These are phyloP conservation scores for Yarrowia osloensis DNA, from an alignment of 805 yeast species.

Conservation along the genomic window DNA sequence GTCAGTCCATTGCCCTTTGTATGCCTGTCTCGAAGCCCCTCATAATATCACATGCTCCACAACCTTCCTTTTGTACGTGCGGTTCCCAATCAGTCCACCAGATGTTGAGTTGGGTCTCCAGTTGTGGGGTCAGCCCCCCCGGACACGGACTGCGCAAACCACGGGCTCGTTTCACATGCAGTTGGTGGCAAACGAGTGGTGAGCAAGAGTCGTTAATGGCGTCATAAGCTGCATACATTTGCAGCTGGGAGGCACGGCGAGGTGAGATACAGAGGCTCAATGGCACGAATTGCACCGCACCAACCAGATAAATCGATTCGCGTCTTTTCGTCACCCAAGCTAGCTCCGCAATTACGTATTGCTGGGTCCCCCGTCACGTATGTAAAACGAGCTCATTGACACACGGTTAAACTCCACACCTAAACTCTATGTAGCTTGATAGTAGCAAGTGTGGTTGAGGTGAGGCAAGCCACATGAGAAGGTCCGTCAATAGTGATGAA, in stretches of 20 bases:
- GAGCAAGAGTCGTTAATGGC: background rate
- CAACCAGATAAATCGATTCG: background rate
- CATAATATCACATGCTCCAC: constrained; percentile 7
- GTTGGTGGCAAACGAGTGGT: background rate
- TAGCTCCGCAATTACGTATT: background rate
- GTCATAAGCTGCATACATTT: background rate
- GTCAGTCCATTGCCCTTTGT: background rate
- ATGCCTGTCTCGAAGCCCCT: background rate
- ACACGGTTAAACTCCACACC: constrained; percentile 7
- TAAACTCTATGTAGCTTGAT: background rate
- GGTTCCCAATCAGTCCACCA: constrained; percentile 19
- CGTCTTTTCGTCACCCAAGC: background rate
- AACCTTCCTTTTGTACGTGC: background rate
- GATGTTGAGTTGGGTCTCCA: background rate
- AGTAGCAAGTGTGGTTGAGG: constrained; percentile 12
- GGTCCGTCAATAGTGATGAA: too few relatives aligned
- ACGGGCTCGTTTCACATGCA: constrained; percentile 13
- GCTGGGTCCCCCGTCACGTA: background rate
- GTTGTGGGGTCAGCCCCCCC: constrained; percentile 17
- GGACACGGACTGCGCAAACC: background rate
- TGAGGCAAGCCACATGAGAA: background rate
- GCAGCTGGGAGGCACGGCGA: background rate
- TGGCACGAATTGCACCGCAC: background rate
- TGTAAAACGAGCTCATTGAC: background rate
- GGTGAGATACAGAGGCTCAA: background rate